Evolutionary conservation across 2,329 filamentous ascomycete species (phyloP).

Genomic region (Tolypocladium tropicale): DNA sequence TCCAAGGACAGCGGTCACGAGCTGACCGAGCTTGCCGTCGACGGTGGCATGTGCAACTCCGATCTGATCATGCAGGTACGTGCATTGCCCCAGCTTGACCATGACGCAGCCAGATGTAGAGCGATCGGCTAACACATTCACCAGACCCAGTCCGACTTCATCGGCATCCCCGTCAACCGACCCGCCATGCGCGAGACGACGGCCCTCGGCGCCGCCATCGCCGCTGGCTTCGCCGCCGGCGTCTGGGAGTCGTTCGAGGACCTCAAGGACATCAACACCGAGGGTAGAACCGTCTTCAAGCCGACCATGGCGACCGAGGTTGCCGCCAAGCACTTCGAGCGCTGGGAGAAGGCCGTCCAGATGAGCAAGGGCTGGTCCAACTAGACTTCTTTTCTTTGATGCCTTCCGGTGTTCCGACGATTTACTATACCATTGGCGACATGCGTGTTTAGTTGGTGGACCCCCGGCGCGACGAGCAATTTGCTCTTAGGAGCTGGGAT

Average conservation of each 20-base stretch:
- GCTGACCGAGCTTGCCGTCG: slow-evolving; percentile 65
- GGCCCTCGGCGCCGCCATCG: slow-evolving; percentile 70
- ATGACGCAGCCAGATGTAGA: no score
- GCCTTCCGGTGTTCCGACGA: not conserved
- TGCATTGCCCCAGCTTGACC: slow-evolving; percentile 1
- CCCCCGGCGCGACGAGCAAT: not conserved
- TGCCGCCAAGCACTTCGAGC: slow-evolving; percentile 52
- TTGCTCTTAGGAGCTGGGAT: not conserved
- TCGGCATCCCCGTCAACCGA: slow-evolving; percentile 67
- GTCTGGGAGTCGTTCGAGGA: slow-evolving; percentile 68
- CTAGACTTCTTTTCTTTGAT: slow-evolving; percentile 8
- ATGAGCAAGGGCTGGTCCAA: slow-evolving; percentile 66
- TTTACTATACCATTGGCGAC: not conserved
- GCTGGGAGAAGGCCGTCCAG: slow-evolving; percentile 67
- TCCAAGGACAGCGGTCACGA: slow-evolving; percentile 68
- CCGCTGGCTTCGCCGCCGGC: slow-evolving; percentile 66
- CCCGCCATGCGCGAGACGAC: slow-evolving; percentile 79
- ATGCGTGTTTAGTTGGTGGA: not conserved
- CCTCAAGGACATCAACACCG: slow-evolving; percentile 59
- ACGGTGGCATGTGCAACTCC: slow-evolving; percentile 74
- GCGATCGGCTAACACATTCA: not conserved
- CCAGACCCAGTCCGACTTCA: slow-evolving; percentile 68
- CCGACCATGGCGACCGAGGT: slow-evolving; percentile 52
- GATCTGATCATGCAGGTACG: slow-evolving; percentile 64
- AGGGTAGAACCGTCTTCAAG: slow-evolving; percentile 58